These are phyloP conservation scores for Pythium periplocum DNA, from an alignment of 352 stramenopile genomes.

Conservation along the genomic window DNA sequence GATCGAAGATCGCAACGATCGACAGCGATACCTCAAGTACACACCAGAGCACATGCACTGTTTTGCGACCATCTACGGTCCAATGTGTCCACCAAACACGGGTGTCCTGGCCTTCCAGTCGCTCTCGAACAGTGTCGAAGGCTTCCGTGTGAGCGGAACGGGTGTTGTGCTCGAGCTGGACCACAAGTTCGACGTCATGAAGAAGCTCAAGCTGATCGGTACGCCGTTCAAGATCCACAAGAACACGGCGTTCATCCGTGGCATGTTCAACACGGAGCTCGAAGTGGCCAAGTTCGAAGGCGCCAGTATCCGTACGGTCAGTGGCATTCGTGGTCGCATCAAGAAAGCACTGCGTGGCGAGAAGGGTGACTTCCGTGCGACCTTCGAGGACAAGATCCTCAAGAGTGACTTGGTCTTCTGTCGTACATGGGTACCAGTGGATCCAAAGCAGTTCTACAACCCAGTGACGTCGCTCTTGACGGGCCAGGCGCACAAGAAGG, in stretches of 20 bases:
- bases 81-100: constrained; percentile 95
- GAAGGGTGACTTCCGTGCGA: constrained; percentile 96
- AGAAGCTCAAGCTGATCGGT: constrained; percentile 99
- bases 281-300: constrained; percentile 98
- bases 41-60: constrained; percentile 99
- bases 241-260: constrained; percentile 98
- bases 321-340: constrained; percentile 96
- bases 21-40: constrained; percentile 97
- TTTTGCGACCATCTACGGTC: constrained; percentile 96
- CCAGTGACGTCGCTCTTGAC: constrained; percentile 88
- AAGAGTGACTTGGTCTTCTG: constrained; percentile 99
- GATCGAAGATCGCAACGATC: constrained; percentile 97
- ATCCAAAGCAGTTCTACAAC: constrained; percentile 99
- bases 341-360: constrained; percentile 95
- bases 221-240: constrained; percentile 98
- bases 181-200: constrained; percentile 97
- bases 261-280: constrained; percentile 95
- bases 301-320: constrained; percentile 97
- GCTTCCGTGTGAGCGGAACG: constrained; percentile 97
- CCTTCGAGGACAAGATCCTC: constrained; percentile 99
- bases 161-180: constrained; percentile 97
- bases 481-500: constrained; percentile 42
- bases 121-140: constrained; percentile 85
- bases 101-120: constrained; percentile 97
- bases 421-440: constrained; percentile 97